These are phyloP conservation scores for Lepraria neglecta DNA, from an alignment of 495 filamentous ascomycete genomes.

Conservation along the genomic window DNA sequence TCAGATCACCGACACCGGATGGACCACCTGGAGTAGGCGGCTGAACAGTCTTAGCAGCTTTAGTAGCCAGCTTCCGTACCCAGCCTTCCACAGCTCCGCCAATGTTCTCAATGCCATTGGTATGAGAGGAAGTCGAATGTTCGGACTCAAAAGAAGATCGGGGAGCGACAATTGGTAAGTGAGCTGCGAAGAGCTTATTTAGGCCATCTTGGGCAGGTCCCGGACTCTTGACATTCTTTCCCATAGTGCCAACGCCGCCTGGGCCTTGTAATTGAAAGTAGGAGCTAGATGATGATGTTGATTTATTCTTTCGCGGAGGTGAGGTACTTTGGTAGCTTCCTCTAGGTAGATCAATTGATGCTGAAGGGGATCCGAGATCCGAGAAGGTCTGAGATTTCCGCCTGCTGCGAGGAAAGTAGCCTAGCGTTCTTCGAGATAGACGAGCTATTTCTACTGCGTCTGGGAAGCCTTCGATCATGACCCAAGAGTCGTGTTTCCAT, in stretches of 20 bases:
- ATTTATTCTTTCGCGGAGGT: constrained; percentile 31
- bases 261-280: constrained; percentile 57
- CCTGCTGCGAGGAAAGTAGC: constrained; percentile 85
- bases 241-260: constrained; percentile 77
- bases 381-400: constrained; percentile 66
- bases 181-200: constrained; percentile 70
- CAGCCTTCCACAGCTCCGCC: constrained; percentile 83
- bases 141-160: constrained; percentile 41
- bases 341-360: constrained; percentile 52
- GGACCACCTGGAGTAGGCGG: constrained; percentile 30
- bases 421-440: constrained; percentile 70
- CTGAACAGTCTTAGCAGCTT: constrained; percentile 42
- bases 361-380: constrained; percentile 53
- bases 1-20: constrained; percentile 60
- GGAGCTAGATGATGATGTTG: constrained; percentile 31
- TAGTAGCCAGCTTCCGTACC: constrained; percentile 70
- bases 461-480: constrained; percentile 62
- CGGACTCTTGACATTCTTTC: constrained; percentile 57
- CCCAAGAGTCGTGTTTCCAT: constrained; percentile 86
- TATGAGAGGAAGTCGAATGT: constrained; percentile 43
- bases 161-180: constrained; percentile 64
- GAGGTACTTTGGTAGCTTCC: constrained; percentile 35
- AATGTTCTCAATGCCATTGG: constrained; percentile 60
- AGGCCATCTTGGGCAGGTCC: constrained; percentile 76
- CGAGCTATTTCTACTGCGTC: constrained; percentile 78